Evolutionary conservation across 2,329 filamentous ascomycete species (phyloP).

Genomic region (Botryotinia convoluta): DNA sequence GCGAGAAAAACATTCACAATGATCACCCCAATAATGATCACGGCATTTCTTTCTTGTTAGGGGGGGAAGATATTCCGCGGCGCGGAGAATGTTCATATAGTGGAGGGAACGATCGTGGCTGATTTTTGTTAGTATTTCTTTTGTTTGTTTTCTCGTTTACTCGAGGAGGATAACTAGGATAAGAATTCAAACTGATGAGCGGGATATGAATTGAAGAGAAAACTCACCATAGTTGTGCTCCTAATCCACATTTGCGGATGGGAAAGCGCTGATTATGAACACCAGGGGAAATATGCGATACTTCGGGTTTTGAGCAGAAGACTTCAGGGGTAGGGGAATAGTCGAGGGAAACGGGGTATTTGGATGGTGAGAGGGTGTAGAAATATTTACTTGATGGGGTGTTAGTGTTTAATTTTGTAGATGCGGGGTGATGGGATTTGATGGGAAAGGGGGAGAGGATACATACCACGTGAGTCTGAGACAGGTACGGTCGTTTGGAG

Average conservation of each 20-base stretch:
- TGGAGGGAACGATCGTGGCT: neutral
- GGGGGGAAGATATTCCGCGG: neutral
- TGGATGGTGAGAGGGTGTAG: constrained; percentile 25
- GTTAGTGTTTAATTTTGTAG: neutral
- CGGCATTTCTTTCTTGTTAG: neutral
- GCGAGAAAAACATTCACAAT: constrained; percentile 7
- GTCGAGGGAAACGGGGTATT: constrained; percentile 21
- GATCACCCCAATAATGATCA: neutral
- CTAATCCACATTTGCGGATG: neutral
- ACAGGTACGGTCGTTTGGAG: constrained; percentile 31
- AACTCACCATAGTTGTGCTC: neutral
- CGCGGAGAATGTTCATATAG: neutral
- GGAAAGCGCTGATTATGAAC: neutral
- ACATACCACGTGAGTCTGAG: constrained; percentile 34
- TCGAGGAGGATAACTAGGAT: neutral
- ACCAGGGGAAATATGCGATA: neutral
- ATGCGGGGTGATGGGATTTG: neutral
- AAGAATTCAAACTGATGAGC: neutral
- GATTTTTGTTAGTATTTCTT: neutral
- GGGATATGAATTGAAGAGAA: neutral
- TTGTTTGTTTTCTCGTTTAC: neutral
- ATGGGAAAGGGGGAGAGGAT: constrained; percentile 29
- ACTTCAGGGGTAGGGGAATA: constrained; percentile 15
- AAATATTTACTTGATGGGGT: constrained; percentile 28
- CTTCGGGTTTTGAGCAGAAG: constrained; percentile 18